These are phyloP conservation scores for Penicillium decumbens DNA, from an alignment of 2,329 filamentous ascomycete genomes.

Conservation along the genomic window DNA sequence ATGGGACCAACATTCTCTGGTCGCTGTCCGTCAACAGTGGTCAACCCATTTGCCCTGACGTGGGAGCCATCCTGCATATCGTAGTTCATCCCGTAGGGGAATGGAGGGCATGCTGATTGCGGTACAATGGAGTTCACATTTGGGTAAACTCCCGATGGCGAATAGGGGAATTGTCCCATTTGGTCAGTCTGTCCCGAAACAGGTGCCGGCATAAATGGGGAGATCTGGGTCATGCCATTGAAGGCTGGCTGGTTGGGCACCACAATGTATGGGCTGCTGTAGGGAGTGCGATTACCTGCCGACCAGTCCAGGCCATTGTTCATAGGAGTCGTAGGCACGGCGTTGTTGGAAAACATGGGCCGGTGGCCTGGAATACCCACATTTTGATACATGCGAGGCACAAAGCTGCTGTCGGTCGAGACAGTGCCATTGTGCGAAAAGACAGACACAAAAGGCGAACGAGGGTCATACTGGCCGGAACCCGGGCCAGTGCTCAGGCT, in stretches of 20 bases:
- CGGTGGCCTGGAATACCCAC: slow-evolving; percentile 30
- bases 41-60: slow-evolving; percentile 40
- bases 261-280: slow-evolving; percentile 29
- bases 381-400: slow-evolving; percentile 25
- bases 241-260: slow-evolving; percentile 34
- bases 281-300: slow-evolving; percentile 25
- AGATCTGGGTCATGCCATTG: slow-evolving; percentile 27
- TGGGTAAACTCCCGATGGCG: slow-evolving; percentile 36
- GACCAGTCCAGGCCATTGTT: slow-evolving; percentile 27
- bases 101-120: slow-evolving; percentile 31
- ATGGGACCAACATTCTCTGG: slow-evolving; percentile 57
- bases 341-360: slow-evolving; percentile 29
- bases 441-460: slow-evolving; percentile 20
- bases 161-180: slow-evolving; percentile 34
- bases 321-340: slow-evolving; percentile 21
- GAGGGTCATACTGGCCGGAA: slow-evolving; percentile 25
- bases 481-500: slow-evolving; percentile 24
- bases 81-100: slow-evolving; percentile 34
- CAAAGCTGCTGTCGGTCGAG: slow-evolving; percentile 17
- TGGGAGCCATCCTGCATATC: slow-evolving; percentile 36
- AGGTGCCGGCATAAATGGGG: slow-evolving; percentile 28
- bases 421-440: slow-evolving; percentile 20
- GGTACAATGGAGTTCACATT: slow-evolving; percentile 34
- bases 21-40: slow-evolving; percentile 40
- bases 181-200: slow-evolving; percentile 31